A percentile compares a stretch with the other conserved stretches of the same genome.
phyloP scores from a whole-genome alignment of 495 filamentous ascomycete species.

The Aspergillus haitiensis region DNA sequence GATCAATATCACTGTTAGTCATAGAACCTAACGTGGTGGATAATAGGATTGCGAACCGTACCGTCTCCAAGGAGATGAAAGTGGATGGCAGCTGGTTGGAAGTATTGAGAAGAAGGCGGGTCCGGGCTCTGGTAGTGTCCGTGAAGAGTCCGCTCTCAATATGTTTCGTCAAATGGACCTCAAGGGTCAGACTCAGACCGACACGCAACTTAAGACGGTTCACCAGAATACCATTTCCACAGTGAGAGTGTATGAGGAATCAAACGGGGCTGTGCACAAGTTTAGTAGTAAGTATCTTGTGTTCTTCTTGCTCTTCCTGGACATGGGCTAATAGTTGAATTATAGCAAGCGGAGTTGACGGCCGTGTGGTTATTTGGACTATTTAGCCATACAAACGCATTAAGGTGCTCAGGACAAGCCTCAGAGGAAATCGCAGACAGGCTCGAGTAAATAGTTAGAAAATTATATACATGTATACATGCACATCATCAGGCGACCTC shows the following conservation, averaged over 20 bases:
- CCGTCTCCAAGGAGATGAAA: constrained; percentile 76
- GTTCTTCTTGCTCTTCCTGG: neutral
- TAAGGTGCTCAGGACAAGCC: neutral
- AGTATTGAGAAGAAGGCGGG: constrained; percentile 68
- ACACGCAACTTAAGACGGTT: constrained; percentile 90
- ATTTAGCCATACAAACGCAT: constrained; percentile 19
- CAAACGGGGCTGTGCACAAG: constrained; percentile 63
- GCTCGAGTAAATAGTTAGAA: neutral
- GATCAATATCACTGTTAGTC: neutral
- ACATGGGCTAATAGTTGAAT: constrained; percentile 38
- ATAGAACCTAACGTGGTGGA: constrained; percentile 5
- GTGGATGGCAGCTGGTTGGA: constrained; percentile 83
- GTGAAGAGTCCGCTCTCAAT: constrained; percentile 86
- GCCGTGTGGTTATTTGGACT: constrained; percentile 84
- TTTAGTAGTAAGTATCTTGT: constrained; percentile 76
- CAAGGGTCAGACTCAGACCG: constrained; percentile 83
- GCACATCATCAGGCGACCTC: too few relatives aligned
- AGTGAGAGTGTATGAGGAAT: constrained; percentile 69
- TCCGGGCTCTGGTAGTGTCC: constrained; percentile 55
- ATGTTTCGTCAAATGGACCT: constrained; percentile 99
- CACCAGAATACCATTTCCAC: constrained; percentile 97
- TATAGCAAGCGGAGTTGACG: constrained; percentile 87
- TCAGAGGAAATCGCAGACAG: neutral
- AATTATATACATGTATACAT: too few relatives aligned
- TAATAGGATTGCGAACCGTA: constrained; percentile 86